Base-by-base conservation (phyloP, 1,284 basidiomycete species). In the Sporisorium sorghi region DNA sequence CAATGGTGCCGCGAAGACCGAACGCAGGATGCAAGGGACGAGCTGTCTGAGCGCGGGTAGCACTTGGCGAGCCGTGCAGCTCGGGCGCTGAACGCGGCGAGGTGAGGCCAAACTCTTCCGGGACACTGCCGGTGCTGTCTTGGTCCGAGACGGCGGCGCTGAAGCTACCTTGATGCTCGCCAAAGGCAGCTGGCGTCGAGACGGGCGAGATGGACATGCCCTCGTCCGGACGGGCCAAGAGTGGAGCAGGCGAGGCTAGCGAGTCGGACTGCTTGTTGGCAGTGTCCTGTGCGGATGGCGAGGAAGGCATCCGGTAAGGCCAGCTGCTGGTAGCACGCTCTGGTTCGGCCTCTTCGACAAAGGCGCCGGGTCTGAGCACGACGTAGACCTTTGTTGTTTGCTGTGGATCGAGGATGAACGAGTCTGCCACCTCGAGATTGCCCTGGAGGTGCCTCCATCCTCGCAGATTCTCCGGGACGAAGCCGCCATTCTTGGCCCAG, bases 381-480 rank as follows among this genome's bases (percentile, higher is more conserved):
- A 83, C 67, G 47, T 73, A 83, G 51, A 83, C 57, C 24, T 73
- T 70, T 14, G 69, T 73, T 21, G 54, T 61, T 44, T 70, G 67
- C 14, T 48, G 58, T 5, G 81, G 69, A 14, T 75, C 79, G 24
- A 83, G 62, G 23, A 77, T 65, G 56, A 83, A 74, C 3, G 70
- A 69, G 39, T 74, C 71, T 5, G 76, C 76, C 30, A 61, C 55
- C 23, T 82, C 80, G 42, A 84, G 69, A 28, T 83, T 84, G 23
- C 81, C 78, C 0, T 73, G 53, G 40, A 81, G 66, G 47, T 82
- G 78, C 57, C 82, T 77, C 70, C 82, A 64, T 11, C 77, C 73
- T 33, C 77, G 65, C 14, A 83, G 72, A 49, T 80, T 76, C 37
- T 70, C 32, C 1, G 82, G 80, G 26, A 73, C 58, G 7, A 83